phyloP scores from a whole-genome alignment of 1,139 yeast species.

The Geotrichum candidum region DNA sequence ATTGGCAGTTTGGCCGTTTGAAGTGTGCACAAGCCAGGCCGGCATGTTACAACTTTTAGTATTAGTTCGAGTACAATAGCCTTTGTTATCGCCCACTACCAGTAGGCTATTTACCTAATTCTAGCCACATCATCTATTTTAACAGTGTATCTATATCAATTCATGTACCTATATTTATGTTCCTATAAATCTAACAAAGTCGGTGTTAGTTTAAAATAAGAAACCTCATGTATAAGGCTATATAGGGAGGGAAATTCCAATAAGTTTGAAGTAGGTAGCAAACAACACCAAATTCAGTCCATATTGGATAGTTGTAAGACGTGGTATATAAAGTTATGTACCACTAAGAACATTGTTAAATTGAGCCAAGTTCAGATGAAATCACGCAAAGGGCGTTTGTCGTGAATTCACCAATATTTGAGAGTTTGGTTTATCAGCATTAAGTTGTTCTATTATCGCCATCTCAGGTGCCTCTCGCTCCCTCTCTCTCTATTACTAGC shows the following conservation, averaged over 20 bases:
- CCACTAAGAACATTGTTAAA: too few species aligned
- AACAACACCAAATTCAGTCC: too few species aligned
- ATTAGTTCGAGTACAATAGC: not conserved
- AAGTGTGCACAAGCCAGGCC: not conserved
- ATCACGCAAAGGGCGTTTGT: not conserved
- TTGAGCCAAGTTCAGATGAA: too few species aligned
- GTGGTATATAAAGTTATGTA: not conserved
- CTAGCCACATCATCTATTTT: not conserved
- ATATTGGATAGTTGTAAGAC: not conserved
- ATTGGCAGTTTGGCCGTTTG: not conserved
- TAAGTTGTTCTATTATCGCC: not conserved
- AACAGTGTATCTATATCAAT: not conserved
- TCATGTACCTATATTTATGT: not conserved
- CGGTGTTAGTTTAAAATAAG: not conserved
- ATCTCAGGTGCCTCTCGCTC: not conserved
- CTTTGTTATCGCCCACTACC: not conserved
- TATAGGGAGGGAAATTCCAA: not conserved
- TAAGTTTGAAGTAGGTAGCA: not conserved
- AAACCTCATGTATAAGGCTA: not conserved
- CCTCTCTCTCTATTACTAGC: too few species aligned
- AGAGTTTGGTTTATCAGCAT: too few species aligned
- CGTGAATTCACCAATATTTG: too few species aligned
- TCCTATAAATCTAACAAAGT: not conserved
- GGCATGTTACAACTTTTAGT: not conserved
- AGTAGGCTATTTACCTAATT: not conserved